Evolutionary conservation across 495 filamentous ascomycete species (phyloP), one percentile per base, ranked within the genome.

Genomic region (Aspergillus indologenus): DNA sequence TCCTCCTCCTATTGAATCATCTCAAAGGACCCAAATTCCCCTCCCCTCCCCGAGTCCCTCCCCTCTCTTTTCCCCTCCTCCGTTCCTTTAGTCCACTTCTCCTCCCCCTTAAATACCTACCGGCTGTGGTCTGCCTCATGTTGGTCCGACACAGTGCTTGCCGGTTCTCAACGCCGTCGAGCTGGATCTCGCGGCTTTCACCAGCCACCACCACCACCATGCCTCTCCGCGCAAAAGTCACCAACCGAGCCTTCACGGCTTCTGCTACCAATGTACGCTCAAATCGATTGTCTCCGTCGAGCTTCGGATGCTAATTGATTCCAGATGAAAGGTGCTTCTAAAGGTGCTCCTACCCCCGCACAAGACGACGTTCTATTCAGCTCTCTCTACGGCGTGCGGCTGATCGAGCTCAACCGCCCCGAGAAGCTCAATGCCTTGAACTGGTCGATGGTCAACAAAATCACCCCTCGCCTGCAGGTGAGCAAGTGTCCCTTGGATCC

Each of bases 391-490:
- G 94, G 93, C 53, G 80, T 98, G 42, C 90, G 94, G 54, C 90
- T 88, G 65, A 87, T 98, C 67, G 90, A 96, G 76, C 89, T 98
- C 59, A 98, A 98, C 79, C 85, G 94, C 26, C 94, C 93, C 14
- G 80, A 81, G 65, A 96, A 96, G 77, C 79, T 90, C 62, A 98
- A 98, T 71, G 87, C 92, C 29, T 82, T 98, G 61, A 89, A 96
- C 70, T 88, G 84, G 46, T 96, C 92, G 57, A 98, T 98, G 94
- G 89, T 85, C 34, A 82, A 88, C 56, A 98, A 98, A 76, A 97
- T 98, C 61, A 71, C 90, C 48, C 90, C 92, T 22, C 83, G 95
- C 49, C 69, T 98, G 61, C 80, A 87, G 73, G 85, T 86, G 45
- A 66, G 67, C 63, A 26, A 47, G 20, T 18, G 9, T 29, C 26